Evolutionary conservation across 805 yeast genomes (phyloP), one percentile per base, ranked within the genome.

Genomic region (Candida khao-thaluensis): DNA sequence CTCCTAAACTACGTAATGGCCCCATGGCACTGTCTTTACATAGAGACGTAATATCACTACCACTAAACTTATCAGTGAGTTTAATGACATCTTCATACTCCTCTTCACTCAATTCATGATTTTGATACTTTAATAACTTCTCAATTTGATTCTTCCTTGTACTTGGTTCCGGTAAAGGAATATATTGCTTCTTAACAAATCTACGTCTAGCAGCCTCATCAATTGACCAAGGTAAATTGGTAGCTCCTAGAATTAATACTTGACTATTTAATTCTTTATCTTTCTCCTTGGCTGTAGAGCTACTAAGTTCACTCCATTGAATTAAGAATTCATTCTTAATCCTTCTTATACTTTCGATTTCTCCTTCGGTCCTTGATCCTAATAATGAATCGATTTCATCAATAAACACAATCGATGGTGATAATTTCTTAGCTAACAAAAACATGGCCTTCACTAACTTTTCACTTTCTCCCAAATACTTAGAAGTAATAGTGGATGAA

Each of bases 1-100:
- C 97, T 2, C 98, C 97, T 17, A 91, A 65, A 28, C 88, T 83
- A 47, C 99, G 72, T 25, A 93, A 67, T 1, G 99, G 98, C 1
- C 96, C 96, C 97, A 91, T 90, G 1, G 99, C 97, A 2, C 96
- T 95, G 59, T 91, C 97, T 60, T 90, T 93, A 1, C 97, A 95
- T 44, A 91, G 62, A 1, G 96, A 90, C 0, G 97, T 89, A 30
- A 91, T 75, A 62, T 91, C 99, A 48, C 93, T 82, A 2, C 96
- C 96, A n/a, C 95, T 85, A 55, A 79, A 68, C 1, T 93, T 91
- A 5, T 80, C 79, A 0, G 98, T 89, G 50, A 85, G 31, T 8
- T 68, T 66, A 12, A 85, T 72, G 17, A 91, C 66, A 30, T 67
- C 66, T 7, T 73, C 72, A 44, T 79, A 75, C 46, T 90, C 96